Evolutionary conservation across 495 filamentous ascomycete genomes (phyloP).

Genomic region (Amniculicola lignicola): DNA sequence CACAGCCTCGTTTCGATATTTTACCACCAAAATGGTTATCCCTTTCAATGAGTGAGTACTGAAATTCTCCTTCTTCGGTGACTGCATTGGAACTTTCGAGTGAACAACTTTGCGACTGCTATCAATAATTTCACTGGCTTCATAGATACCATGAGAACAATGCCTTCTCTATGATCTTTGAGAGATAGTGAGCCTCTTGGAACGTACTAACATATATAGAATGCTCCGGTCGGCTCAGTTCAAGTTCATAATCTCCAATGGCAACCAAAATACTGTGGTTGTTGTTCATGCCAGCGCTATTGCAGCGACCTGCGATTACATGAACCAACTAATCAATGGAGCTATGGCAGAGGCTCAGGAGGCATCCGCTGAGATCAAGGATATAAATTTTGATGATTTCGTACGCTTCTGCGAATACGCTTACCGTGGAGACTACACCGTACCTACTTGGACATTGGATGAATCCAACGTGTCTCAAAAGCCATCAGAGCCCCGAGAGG

Average conservation of each 20-base stretch:
- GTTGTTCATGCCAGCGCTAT: conserved; percentile 14
- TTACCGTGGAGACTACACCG: conserved; percentile 24
- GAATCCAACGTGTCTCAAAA: too few species aligned
- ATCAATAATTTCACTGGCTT: too few species aligned
- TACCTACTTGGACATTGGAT: neutral
- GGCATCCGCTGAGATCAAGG: conserved; percentile 4
- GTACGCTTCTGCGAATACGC: conserved; percentile 30
- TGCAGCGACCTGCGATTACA: neutral
- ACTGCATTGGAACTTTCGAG: too few species aligned
- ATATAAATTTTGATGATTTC: conserved; percentile 24
- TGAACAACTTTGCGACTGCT: too few species aligned
- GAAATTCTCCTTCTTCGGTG: too few species aligned
- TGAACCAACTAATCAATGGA: conserved; percentile 18
- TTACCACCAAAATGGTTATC: too few species aligned
- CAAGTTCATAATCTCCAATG: conserved; percentile 20
- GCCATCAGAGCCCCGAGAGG: too few species aligned
- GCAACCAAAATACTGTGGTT: conserved; percentile 1
- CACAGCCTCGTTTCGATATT: too few species aligned
- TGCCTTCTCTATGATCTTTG: too few species aligned
- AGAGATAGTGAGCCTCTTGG: too few species aligned
- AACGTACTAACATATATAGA: neutral
- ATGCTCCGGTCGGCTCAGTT: conserved; percentile 15
- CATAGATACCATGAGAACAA: too few species aligned
- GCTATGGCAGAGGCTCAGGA: conserved; percentile 9
- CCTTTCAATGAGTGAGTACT: too few species aligned